Evolutionary conservation across 2,329 filamentous ascomycete genomes (phyloP).

Genomic region (Penicillium glabrum): DNA sequence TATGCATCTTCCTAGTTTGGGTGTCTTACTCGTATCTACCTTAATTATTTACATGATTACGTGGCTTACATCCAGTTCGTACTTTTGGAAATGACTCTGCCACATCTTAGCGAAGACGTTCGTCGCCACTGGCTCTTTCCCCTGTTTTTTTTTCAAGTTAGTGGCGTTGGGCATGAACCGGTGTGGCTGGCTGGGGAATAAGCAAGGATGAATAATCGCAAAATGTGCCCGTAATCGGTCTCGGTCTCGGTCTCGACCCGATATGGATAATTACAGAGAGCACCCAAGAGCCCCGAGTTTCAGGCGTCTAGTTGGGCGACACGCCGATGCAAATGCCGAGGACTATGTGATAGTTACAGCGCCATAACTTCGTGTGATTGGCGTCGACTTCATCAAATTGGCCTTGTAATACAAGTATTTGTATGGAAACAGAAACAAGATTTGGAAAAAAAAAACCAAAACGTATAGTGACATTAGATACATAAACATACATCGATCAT

Average conservation of each 20-base stretch:
- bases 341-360: background rate
- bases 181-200: background rate
- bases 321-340: background rate
- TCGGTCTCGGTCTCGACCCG: background rate
- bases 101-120: background rate
- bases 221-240: background rate
- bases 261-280: background rate
- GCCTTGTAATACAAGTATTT: no score
- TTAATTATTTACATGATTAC: background rate
- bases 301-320: background rate
- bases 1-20: background rate
- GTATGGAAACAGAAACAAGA: background rate
- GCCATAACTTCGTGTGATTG: background rate
- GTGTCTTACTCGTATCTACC: background rate
- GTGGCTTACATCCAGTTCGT: background rate
- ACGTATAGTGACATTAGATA: constrained; percentile 4
- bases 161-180: background rate
- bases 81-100: background rate
- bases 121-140: background rate
- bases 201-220: background rate
- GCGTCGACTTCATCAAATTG: no score
- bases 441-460: background rate
- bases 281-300: background rate
- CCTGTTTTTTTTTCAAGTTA: background rate
- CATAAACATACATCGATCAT: constrained; percentile 7